Evolutionary conservation across 2,329 filamentous ascomycete species (phyloP), one percentile per base, ranked within the genome.

Genomic region (Bisporella sp.): DNA sequence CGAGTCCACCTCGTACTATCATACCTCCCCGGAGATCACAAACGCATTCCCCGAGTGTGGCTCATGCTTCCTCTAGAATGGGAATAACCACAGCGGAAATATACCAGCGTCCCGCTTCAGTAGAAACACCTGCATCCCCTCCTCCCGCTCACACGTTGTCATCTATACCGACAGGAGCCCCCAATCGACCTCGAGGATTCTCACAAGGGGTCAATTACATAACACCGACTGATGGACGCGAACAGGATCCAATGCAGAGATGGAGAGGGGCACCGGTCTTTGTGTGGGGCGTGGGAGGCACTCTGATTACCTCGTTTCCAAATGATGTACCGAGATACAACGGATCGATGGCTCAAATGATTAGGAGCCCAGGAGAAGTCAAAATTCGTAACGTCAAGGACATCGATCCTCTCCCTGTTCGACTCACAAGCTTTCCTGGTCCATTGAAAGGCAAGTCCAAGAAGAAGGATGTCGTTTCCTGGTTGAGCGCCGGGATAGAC

Each of bases 211-310:
- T 82, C 46, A 79, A 80, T 57, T 73, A 83, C 56, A 73, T 85
- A 37, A 70, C 77, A 6, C 82, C 83, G 1, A 83, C 76, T 1
- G 82, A 86, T 64, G 82, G 82, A 1, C 77, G 79, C 21, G 80
- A 86, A 61, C 70, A 81, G 13, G 93, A 99, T 69, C 82, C 84
- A 2, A 72, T 99, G 5, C 79, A 95, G 65, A 78, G 93, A 57
- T 99, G 93, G 93, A 90, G 87, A 69, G 95, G 95, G 3, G 79
- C 81, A 9, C 93, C 95, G 0, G 78, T 96, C 9, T 85, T 97
- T 62, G 80, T 79, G 1, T 99, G 95, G 85, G 90, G 89, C 3
- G 82, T 95, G 45, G 91, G 90, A 21, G 93, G 93, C 9, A 79
- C 81, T 1, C 72, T 96, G 8, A 76, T 95, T 3, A 90, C 87